Percentiles rank a stretch among this genome's conserved stretches.
phyloP scores from a whole-genome alignment of 2,329 filamentous ascomycete genomes.

The Emericellopsis cladophorae region DNA sequence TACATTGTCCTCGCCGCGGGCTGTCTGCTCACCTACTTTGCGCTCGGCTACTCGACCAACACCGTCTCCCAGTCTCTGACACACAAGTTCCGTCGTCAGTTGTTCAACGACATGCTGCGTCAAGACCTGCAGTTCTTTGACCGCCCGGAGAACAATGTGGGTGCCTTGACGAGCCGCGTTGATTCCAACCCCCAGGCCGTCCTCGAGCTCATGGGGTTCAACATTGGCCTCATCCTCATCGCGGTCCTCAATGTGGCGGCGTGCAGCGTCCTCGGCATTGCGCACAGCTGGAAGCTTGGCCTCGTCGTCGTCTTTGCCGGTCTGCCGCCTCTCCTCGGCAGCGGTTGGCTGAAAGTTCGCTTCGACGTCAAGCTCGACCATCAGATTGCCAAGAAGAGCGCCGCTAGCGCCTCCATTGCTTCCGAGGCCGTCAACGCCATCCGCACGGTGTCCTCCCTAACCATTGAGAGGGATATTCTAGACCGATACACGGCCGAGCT shows the following conservation, averaged over 20 bases:
- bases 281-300: conserved; percentile 57
- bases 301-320: conserved; percentile 52
- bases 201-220: conserved; percentile 29
- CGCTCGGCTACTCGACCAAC: conserved; percentile 22
- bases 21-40: conserved; percentile 29
- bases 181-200: conserved; percentile 24
- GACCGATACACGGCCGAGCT: conserved; percentile 24
- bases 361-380: conserved; percentile 67
- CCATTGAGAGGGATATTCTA: conserved; percentile 20
- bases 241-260: conserved; percentile 13
- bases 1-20: conserved; percentile 33
- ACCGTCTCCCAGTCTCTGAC: conserved; percentile 33
- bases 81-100: conserved; percentile 70
- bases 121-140: conserved; percentile 94
- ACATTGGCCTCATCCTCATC: conserved; percentile 20
- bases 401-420: conserved; percentile 53
- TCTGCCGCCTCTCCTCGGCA: conserved; percentile 50
- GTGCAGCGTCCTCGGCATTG: conserved; percentile 42
- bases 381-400: conserved; percentile 76
- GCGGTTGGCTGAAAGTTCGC: conserved; percentile 33
- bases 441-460: conserved; percentile 42
- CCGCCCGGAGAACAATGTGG: conserved; percentile 75
- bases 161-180: conserved; percentile 54
- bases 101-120: conserved; percentile 78
- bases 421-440: conserved; percentile 55